Base-by-base conservation (phyloP, 768 basidiomycete species). In the Leccinum incarnatum region DNA sequence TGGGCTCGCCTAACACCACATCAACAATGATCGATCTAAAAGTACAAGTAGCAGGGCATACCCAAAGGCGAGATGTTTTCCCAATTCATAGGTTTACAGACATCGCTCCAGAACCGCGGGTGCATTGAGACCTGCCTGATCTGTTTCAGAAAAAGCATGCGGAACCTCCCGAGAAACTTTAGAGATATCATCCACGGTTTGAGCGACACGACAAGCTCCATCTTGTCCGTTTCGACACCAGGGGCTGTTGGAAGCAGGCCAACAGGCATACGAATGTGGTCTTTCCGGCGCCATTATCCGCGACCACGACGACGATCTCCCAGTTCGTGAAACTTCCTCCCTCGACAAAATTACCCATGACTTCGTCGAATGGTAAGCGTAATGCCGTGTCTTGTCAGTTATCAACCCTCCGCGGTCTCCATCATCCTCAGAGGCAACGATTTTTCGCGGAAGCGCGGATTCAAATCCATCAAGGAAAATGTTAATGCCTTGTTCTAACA, bases 271-370 rank as follows among this genome's bases (percentile, higher is more conserved):
- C 93, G 72, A 98, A 93, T 1, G 95, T 98, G 48, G 97, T 98
- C 81, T 98, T 99, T 40, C 97, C 95, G 3, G 93, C 98, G 51
- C 97, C 97, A 75, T 99, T 99, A 82, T 99, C 97, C 61, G 95
- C 97, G 32, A 99, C 79, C 88, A 99, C 91, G 74, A 98, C 96
- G 66, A 98, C 93, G 73, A 99, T 99, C 74, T 99, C 97, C 2
- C 94, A 98, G 71, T 98, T 95, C 17, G 96, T 95, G 77, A 98
- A 99, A 36, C 83, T 83, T 23, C 97, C 97, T 0, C 74, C 77
- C 66, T 96, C 85, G 55, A 98, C 92, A 15, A 99, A 99, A 62
- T 71, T 72, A 27, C 97, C 97, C 51, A 97, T 0, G 96, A 98
- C 78, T 98, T 99, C 62, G 91, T 98, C 32, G 88, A 65, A 0